Conservation (phyloP, 805 yeast species). For the Maudiozyma barnettii region DNA sequence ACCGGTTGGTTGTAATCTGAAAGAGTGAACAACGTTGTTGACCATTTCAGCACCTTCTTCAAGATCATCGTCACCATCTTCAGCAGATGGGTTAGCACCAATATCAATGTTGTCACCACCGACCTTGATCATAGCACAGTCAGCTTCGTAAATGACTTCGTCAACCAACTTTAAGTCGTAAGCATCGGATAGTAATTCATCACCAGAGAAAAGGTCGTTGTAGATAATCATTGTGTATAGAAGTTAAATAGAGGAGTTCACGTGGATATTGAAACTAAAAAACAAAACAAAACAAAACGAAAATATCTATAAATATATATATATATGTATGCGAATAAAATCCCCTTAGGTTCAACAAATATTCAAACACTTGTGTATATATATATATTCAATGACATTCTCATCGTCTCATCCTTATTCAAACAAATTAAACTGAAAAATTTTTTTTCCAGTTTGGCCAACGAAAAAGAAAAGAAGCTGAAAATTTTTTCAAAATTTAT, state of each 20-base stretch:
- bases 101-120: conserved; percentile 91
- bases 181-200: conserved; percentile 95
- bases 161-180: conserved; percentile 83
- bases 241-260: background rate
- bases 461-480: background rate
- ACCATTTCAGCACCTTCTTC: conserved; percentile 86
- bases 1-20: conserved; percentile 91
- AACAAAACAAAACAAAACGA: background rate
- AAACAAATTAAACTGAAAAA: too few relatives aligned
- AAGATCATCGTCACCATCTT: conserved; percentile 73
- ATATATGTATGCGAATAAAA: too few relatives aligned
- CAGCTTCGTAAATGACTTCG: conserved; percentile 90
- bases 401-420: too few relatives aligned
- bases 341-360: too few relatives aligned
- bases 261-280: background rate
- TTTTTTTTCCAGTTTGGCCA: too few relatives aligned
- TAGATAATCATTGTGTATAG: conserved; percentile 28
- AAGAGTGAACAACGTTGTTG: conserved; percentile 97
- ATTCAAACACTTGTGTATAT: too few relatives aligned
- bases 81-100: conserved; percentile 99
- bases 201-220: conserved; percentile 84
- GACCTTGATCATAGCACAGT: conserved; percentile 86
- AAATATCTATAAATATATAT: too few relatives aligned
- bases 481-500: background rate
- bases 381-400: too few relatives aligned